Percentiles rank a stretch among this genome's conserved stretches.
phyloP scores from a whole-genome alignment of 2,329 filamentous ascomycete genomes.

The Talaromyces sp. region DNA sequence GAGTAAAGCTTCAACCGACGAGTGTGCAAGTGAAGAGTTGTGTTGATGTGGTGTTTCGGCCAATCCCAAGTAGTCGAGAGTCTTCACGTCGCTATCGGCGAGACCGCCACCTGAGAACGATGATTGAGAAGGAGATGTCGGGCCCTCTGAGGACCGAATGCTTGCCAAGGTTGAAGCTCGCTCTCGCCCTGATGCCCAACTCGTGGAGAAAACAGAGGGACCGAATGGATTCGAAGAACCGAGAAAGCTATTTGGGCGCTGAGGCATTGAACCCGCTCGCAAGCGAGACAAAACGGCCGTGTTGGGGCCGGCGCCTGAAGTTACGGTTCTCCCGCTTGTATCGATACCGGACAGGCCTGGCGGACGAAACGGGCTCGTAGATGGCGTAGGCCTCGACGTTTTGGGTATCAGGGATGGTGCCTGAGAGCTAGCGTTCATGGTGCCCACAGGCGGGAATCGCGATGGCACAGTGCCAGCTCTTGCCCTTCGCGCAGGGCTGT shows the following conservation, averaged over 20 bases:
- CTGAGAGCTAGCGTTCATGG: constrained; percentile 57
- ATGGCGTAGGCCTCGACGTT: constrained; percentile 78
- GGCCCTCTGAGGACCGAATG: constrained; percentile 81
- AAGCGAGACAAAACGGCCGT: constrained; percentile 79
- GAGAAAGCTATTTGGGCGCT: constrained; percentile 66
- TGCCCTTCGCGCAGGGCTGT: constrained; percentile 69
- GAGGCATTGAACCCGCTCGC: constrained; percentile 90
- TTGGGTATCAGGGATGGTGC: constrained; percentile 63
- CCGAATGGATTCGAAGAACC: constrained; percentile 69
- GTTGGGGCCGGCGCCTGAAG: constrained; percentile 52
- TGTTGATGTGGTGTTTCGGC: constrained; percentile 86
- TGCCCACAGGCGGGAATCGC: constrained; percentile 76
- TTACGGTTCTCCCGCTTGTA: constrained; percentile 38
- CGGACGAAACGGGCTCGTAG: constrained; percentile 83
- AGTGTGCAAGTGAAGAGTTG: constrained; percentile 66
- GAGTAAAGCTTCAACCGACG: constrained; percentile 51
- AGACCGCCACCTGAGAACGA: constrained; percentile 81
- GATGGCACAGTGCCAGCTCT: constrained; percentile 96
- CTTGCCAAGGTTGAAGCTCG: constrained; percentile 86
- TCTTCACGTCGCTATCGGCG: constrained; percentile 84
- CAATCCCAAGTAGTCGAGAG: constrained; percentile 90
- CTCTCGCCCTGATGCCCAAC: constrained; percentile 77
- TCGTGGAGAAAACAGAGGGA: constrained; percentile 80
- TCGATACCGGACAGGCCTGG: constrained; percentile 40
- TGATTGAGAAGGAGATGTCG: constrained; percentile 81